Evolutionary conservation across 495 filamentous ascomycete species (phyloP), one percentile per base, ranked within the genome.

Genomic region (Letharia columbiana): DNA sequence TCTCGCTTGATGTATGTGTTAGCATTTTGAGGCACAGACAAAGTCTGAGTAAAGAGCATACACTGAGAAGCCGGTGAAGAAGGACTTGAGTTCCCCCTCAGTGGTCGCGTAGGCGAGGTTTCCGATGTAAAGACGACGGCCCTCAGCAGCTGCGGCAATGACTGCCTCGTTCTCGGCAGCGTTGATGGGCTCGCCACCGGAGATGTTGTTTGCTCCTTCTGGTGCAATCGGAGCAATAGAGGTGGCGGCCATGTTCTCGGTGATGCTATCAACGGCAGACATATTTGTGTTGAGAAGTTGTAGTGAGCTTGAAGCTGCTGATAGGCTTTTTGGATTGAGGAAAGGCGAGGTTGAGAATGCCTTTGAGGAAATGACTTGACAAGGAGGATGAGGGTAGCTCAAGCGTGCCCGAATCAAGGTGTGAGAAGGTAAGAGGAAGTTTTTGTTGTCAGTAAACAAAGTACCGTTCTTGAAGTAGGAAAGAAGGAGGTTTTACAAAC

Each of bases 71-170:
- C 84, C 87, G 81, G 90, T 89, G 87, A 99, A 99, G 85, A 99
- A 99, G 65, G 92, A 91, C 82, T 92, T 96, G 83, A 99, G 90
- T 85, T 96, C 91, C 86, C 90, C 94, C 90, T 98, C 94, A 75
- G 92, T 95, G 84, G 94, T 98, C 86, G 94, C 92, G 78, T 98
- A 98, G 65, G 94, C 94, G 85, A 98, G 91, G 82, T 98, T 98
- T 78, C 94, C 94, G 82, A 98, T 98, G 81, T 98, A 98, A 69
- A 98, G 86, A 81, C 94, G 91, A 83, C 94, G 91, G 76, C 94
- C 95, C 81, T 98, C 94, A 77, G 94, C 92, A 75, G 94, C 94
- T 81, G 91, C 96, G 80, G 92, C 91, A 74, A 92, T 86, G 69
- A 93, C 92, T 75, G 93, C 92, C 76, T 94, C 91, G 72, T 91